Evolutionary conservation across 345 rosid genomes (phyloP).

Genomic region (Citrus trifoliata): DNA sequence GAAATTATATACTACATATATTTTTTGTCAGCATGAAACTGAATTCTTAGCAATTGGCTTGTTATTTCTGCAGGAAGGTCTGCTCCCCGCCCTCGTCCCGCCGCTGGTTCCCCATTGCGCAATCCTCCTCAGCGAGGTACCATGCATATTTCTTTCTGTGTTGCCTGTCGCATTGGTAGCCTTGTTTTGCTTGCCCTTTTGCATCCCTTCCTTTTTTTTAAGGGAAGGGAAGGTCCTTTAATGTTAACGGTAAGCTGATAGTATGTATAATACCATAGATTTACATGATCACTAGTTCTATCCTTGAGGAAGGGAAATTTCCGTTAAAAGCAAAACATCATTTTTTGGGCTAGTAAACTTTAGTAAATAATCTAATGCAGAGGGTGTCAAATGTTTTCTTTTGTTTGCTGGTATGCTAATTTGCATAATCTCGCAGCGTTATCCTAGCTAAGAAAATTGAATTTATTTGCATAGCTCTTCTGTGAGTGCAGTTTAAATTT

Average conservation of each 20-base stretch:
- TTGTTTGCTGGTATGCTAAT: background rate
- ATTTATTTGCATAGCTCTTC: background rate
- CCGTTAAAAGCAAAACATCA: background rate
- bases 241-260: no score
- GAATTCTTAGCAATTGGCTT: background rate
- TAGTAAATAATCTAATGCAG: background rate
- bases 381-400: background rate
- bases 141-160: background rate
- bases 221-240: no score
- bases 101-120: background rate
- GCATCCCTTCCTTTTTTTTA: background rate
- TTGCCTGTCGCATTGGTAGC: background rate
- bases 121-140: slow-evolving; percentile 20
- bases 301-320: background rate
- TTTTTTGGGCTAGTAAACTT: background rate
- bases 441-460: background rate
- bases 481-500: no score
- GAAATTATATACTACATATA: no score
- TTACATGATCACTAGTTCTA: no score
- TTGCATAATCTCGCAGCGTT: background rate
- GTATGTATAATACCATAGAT: no score
- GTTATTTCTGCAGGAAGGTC: slow-evolving; percentile 11
- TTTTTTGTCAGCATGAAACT: no score
- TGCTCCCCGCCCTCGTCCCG: background rate
- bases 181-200: background rate